These are phyloP conservation scores for Russula ochroleuca DNA, from an alignment of 768 basidiomycete species.

Conservation along the genomic window DNA sequence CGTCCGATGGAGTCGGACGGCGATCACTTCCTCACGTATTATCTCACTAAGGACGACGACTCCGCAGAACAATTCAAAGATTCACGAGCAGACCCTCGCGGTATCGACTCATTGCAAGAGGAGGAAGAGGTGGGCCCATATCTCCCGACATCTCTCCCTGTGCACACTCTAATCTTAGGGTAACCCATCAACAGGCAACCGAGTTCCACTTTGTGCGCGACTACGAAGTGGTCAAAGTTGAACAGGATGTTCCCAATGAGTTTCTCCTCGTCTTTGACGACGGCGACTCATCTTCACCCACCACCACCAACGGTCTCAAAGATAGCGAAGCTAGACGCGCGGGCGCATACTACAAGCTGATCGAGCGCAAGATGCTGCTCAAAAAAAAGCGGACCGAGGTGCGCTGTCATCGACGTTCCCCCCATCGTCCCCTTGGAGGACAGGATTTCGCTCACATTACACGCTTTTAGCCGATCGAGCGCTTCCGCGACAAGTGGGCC, in stretches of 20 bases:
- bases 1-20: conserved; percentile 86
- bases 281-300: conserved; percentile 30
- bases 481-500: conserved; percentile 79
- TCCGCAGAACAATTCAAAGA: conserved; percentile 63
- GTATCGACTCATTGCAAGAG: conserved; percentile 43
- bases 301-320: not conserved
- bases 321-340: conserved; percentile 32
- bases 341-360: conserved; percentile 86
- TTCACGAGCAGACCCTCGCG: conserved; percentile 41
- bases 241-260: conserved; percentile 82
- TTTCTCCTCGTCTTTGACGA: conserved; percentile 73
- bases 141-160: not conserved
- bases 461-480: conserved; percentile 53
- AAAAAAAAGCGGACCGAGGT: conserved; percentile 84
- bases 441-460: conserved; percentile 9
- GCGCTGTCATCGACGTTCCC: conserved; percentile 31
- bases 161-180: not conserved
- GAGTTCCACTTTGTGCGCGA: conserved; percentile 75
- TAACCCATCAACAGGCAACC: conserved; percentile 47
- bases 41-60: conserved; percentile 73
- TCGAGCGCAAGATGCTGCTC: conserved; percentile 81
- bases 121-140: conserved; percentile 49
- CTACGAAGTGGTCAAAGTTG: conserved; percentile 83
- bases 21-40: conserved; percentile 83
- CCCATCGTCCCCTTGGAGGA: not conserved